Evolutionary conservation across 1,139 yeast species (phyloP), one percentile per base, ranked within the genome.

Genomic region (Geotrichum fermentans): DNA sequence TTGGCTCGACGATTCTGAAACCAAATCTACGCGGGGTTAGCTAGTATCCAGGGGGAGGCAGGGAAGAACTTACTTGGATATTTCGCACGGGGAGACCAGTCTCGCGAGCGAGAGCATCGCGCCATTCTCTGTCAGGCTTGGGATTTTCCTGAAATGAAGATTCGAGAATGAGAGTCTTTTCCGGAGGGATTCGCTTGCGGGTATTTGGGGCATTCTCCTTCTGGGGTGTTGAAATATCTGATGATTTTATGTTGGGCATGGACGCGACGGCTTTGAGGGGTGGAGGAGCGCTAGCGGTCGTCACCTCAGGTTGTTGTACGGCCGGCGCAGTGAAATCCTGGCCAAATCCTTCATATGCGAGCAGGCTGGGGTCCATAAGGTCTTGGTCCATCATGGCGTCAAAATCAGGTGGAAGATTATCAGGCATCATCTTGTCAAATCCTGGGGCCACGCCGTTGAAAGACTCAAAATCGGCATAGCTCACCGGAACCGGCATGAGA

Each of bases 1-100:
- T 57, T 61, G 7, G 67, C 67, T 26, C 67, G 52, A 3, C 67
- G 56, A 43, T 63, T 63, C 45, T 63, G 67, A 51, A 63, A 62
- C 67, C 67, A 63, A 41, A 63, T 62, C 56, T 52, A 40, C n/a
- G n/a, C n/a, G n/a, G n/a, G n/a, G n/a, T n/a, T n/a, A n/a, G n/a
- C n/a, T n/a, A n/a, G n/a, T n/a, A n/a, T n/a, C n/a, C n/a, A n/a
- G n/a, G n/a, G n/a, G n/a, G n/a, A 18, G 6, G n/a, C n/a, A 6
- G 17, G 6, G 11, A 30, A 30, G n/a, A 24, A 45, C 55, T 28
- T 38, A 52, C 55, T 34, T 62, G 65, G 26, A 63, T 60, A 39
- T 60, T 62, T 29, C 61, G 52, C 24, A 55, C 47, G 1, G 67
- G 66, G 26, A 62, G 54, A 8, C 61, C 64, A 10, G 64, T 61